Percentiles rank a stretch among this genome's conserved stretches.
Evolutionary conservation across 768 basidiomycete species (phyloP).

Genomic region (Leucosporidium scottii): DNA sequence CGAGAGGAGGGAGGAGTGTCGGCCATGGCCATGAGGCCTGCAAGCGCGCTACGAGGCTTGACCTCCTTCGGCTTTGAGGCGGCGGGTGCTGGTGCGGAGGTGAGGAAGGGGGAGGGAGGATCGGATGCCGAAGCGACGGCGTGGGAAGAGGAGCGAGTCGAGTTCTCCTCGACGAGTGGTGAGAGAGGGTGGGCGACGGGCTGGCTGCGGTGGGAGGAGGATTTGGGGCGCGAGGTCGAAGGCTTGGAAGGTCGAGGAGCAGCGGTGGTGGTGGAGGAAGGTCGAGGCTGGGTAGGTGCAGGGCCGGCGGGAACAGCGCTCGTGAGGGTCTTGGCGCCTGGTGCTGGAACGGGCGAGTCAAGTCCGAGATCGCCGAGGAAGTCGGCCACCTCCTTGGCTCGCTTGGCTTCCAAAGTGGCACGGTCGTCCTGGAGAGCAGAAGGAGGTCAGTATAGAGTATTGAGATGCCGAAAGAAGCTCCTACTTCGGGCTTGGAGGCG

Average conservation of each 20-base stretch:
- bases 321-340: neutral
- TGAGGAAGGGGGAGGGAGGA: neutral
- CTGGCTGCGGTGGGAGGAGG: neutral
- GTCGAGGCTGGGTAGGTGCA: neutral
- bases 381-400: neutral
- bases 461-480: no score
- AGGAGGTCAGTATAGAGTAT: neutral
- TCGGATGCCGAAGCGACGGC: neutral
- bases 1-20: neutral
- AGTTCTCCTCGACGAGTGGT: neutral
- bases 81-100: neutral
- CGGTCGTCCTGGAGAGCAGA: neutral
- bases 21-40: conserved; percentile 13
- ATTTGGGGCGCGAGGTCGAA: neutral
- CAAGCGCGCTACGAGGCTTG: neutral
- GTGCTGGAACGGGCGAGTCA: neutral
- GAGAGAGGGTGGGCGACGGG: neutral
- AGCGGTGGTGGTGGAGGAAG: neutral
- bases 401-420: neutral
- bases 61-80: no score
- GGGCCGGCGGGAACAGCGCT: neutral
- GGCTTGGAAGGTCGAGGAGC: no score
- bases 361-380: conserved; percentile 17
- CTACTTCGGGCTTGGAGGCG: conserved; percentile 1
- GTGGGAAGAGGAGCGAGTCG: neutral